Conservation (phyloP, 2,329 filamentous ascomycete genomes). For the Aspergillus felis region DNA sequence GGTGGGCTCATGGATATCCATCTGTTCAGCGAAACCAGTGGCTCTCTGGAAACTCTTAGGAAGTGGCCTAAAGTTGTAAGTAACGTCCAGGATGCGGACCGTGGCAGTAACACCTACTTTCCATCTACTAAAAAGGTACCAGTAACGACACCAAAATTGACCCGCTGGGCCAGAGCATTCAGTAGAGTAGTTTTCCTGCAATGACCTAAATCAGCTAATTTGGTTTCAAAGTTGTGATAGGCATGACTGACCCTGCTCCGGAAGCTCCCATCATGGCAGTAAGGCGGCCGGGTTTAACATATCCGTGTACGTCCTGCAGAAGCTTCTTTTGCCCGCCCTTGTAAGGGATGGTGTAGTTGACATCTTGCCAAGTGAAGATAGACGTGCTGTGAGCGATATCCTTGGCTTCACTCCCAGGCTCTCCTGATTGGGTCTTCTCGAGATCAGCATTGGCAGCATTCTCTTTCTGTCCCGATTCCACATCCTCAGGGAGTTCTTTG, state of each 20-base stretch:
- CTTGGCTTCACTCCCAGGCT: constrained; percentile 33
- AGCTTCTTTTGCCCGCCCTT: constrained; percentile 45
- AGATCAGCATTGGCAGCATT: constrained; percentile 11
- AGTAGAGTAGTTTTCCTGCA: constrained; percentile 48
- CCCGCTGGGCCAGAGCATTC: constrained; percentile 44
- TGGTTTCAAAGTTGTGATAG: not conserved
- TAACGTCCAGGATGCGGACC: not conserved
- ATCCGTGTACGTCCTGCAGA: constrained; percentile 63
- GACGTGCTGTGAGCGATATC: constrained; percentile 62
- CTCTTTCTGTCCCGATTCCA: constrained; percentile 47
- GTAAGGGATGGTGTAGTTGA: constrained; percentile 65
- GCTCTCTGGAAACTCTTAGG: constrained; percentile 50
- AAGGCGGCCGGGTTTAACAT: constrained; percentile 70
- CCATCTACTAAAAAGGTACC: constrained; percentile 46
- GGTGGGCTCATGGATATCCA: constrained; percentile 64
- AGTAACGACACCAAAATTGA: constrained; percentile 42
- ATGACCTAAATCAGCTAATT: not conserved
- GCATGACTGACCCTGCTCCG: constrained; percentile 45
- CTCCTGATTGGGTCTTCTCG: constrained; percentile 14
- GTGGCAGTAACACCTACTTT: constrained; percentile 24
- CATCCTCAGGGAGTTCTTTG: constrained; percentile 41
- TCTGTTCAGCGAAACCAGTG: constrained; percentile 58
- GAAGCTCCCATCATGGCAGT: constrained; percentile 80
- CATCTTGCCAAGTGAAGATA: constrained; percentile 79
- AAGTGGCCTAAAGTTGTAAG: constrained; percentile 29